phyloP scores from a whole-genome alignment of 805 yeast species.

The Barnettozyma sucrosica region DNA sequence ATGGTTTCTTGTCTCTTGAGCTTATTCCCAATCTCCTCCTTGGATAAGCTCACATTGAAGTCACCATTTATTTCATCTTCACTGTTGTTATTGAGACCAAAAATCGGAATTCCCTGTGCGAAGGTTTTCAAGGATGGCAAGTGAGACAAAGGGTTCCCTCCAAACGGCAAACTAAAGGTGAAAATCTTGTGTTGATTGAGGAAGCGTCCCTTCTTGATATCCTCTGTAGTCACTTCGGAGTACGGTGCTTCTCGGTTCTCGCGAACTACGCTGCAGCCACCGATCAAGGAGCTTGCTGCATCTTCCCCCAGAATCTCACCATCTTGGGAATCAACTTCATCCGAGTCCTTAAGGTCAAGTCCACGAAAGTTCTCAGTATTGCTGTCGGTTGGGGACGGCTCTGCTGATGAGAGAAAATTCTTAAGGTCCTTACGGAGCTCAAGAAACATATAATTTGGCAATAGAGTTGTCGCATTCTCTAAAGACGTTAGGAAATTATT shows the following conservation, averaged over 20 bases:
- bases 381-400: background rate
- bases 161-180: slow-evolving; percentile 35
- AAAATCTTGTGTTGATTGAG: slow-evolving; percentile 29
- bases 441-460: background rate
- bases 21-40: slow-evolving; percentile 27
- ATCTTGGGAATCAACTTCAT: slow-evolving; percentile 1
- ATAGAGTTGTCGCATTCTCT: background rate
- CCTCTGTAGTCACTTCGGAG: slow-evolving; percentile 17
- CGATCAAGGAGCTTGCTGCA: slow-evolving; percentile 30
- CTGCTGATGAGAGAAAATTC: background rate
- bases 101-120: slow-evolving; percentile 16
- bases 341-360: background rate
- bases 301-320: slow-evolving; percentile 1
- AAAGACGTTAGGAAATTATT: background rate
- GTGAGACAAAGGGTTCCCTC: slow-evolving; percentile 26
- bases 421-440: slow-evolving; percentile 2
- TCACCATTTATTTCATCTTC: slow-evolving; percentile 11
- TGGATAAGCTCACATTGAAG: slow-evolving; percentile 7
- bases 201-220: slow-evolving; percentile 13
- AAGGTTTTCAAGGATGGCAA: slow-evolving; percentile 20
- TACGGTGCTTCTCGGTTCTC: slow-evolving; percentile 4
- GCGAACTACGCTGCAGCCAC: slow-evolving; percentile 37
- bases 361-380: background rate
- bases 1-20: slow-evolving; percentile 49
- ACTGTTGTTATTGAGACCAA: slow-evolving; percentile 13